A percentile compares a stretch with the other conserved stretches of the same genome.
phyloP scores from a whole-genome alignment of 108 stramenopile genomes.

The Stephanodiscus minutulus region DNA sequence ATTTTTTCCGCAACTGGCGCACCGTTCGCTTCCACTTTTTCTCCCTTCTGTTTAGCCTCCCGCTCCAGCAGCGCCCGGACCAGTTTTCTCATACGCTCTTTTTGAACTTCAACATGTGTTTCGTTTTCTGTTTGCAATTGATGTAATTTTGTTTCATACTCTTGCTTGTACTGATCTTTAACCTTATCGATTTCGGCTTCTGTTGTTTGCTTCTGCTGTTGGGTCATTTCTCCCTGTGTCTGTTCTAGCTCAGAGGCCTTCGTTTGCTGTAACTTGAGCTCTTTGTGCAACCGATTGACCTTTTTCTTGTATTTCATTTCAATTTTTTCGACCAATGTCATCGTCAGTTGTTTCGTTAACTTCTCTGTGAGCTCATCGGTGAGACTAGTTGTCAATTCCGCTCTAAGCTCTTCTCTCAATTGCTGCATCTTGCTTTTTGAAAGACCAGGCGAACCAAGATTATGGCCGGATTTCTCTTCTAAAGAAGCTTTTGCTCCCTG shows the following conservation, averaged over 20 bases:
- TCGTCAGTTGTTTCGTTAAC: constrained; percentile 17
- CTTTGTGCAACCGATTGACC: constrained; percentile 26
- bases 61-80: constrained; percentile 43
- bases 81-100: constrained; percentile 46
- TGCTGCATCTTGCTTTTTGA: constrained; percentile 13
- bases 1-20: background rate
- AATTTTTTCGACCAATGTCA: constrained; percentile 16
- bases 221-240: constrained; percentile 4
- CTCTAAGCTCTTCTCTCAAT: constrained; percentile 24
- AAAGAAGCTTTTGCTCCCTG: constrained; percentile 13
- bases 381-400: constrained; percentile 21
- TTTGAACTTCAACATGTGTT: constrained; percentile 30
- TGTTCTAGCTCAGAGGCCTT: constrained; percentile 8
- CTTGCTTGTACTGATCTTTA: constrained; percentile 36
- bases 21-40: background rate
- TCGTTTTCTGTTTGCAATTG: constrained; percentile 35
- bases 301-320: constrained; percentile 40
- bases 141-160: constrained; percentile 31
- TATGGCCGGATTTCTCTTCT: background rate
- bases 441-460: background rate
- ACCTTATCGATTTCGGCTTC: constrained; percentile 33
- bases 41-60: constrained; percentile 37
- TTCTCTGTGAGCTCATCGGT: constrained; percentile 26
- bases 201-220: constrained; percentile 18
- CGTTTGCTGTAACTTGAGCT: constrained; percentile 19